Evolutionary conservation across 805 yeast genomes (phyloP).

Genomic region (Maudiozyma serrabonitensis): DNA sequence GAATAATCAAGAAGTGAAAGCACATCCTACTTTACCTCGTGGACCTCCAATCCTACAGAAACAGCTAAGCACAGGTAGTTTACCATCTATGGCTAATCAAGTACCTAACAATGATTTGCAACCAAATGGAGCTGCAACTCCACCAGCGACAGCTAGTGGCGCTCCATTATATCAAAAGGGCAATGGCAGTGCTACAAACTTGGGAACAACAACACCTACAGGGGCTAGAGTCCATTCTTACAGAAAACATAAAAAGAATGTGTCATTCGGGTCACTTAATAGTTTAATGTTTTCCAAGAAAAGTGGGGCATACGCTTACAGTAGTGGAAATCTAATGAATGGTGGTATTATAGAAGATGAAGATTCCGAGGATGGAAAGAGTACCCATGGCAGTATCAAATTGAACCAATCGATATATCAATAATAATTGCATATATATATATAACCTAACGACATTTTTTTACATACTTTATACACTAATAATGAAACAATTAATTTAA

Average conservation of each 20-base stretch:
- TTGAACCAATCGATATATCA: constrained; percentile 26
- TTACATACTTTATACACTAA: background rate
- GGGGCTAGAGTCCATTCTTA: constrained; percentile 20
- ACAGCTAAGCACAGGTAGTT: constrained; percentile 10
- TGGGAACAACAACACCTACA: constrained; percentile 4
- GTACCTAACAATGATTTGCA: background rate
- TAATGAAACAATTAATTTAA: background rate
- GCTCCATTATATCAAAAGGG: constrained; percentile 14
- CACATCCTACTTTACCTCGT: background rate
- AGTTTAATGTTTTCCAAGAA: constrained; percentile 28
- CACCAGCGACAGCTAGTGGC: background rate
- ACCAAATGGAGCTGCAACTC: background rate
- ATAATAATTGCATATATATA: constrained; percentile 3
- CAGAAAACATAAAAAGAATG: constrained; percentile 28
- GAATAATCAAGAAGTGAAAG: constrained; percentile 5
- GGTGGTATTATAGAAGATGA: constrained; percentile 25
- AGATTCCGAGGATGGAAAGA: constrained; percentile 15
- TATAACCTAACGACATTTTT: background rate
- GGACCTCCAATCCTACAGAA: constrained; percentile 6
- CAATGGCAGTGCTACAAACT: constrained; percentile 19
- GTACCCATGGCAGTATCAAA: constrained; percentile 15
- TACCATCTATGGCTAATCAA: constrained; percentile 4
- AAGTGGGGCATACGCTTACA: constrained; percentile 14
- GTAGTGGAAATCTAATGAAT: constrained; percentile 21
- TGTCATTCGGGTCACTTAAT: constrained; percentile 28